Evolutionary conservation across 257 asterid genomes (phyloP).

Genomic region (Fraxinus excelsior): DNA sequence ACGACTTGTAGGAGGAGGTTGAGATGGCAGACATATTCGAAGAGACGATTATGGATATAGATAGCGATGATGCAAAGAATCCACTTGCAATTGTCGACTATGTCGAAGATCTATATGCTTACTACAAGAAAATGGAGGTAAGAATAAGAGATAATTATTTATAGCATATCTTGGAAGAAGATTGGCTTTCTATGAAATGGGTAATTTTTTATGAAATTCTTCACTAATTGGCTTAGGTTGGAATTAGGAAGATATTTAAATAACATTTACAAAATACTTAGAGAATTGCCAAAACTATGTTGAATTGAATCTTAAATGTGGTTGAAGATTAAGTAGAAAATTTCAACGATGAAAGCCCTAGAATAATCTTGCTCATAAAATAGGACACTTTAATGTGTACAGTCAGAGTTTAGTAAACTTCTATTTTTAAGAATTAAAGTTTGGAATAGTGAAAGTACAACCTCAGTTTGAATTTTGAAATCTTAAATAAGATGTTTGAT

Average conservation of each 20-base stretch:
- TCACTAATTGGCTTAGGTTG: background rate
- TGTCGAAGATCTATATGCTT: constrained; percentile 67
- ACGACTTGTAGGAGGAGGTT: constrained; percentile 53
- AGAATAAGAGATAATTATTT: background rate
- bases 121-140: constrained; percentile 86
- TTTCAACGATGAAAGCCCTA: background rate
- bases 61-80: constrained; percentile 59
- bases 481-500: background rate
- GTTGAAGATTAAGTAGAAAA: background rate
- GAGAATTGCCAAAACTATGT: too few species aligned
- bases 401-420: background rate
- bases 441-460: too few species aligned
- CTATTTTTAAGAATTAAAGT: background rate
- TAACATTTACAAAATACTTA: background rate
- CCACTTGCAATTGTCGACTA: constrained; percentile 81
- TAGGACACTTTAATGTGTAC: background rate
- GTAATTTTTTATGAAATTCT: too few species aligned
- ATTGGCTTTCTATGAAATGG: too few species aligned
- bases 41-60: constrained; percentile 71
- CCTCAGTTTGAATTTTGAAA: background rate
- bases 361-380: too few species aligned
- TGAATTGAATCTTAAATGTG: background rate
- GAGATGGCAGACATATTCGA: constrained; percentile 93
- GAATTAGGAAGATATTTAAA: background rate
- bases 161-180: too few species aligned